A percentile compares a stretch with the other conserved stretches of the same genome.
Evolutionary conservation across 306 rosid genomes (phyloP).

Genomic region (Cajanus cajan): DNA sequence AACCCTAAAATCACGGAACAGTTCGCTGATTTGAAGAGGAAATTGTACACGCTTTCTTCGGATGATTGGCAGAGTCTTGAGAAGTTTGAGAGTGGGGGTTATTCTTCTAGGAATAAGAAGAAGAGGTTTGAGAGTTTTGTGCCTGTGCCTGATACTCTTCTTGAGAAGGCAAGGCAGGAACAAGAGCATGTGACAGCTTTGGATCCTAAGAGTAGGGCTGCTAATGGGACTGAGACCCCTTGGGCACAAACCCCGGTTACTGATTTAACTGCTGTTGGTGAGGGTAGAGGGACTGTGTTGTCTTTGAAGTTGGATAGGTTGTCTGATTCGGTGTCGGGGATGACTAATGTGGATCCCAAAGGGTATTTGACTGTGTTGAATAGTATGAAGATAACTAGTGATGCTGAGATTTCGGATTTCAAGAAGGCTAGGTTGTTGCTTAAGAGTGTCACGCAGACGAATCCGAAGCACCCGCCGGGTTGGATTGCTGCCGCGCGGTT

Average conservation of each 20-base stretch:
- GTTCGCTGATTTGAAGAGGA: conserved; percentile 78
- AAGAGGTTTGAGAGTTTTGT: conserved; percentile 88
- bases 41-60: conserved; percentile 57
- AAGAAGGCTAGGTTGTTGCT: conserved; percentile 81
- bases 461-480: conserved; percentile 88
- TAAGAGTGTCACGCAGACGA: conserved; percentile 84
- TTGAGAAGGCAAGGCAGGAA: conserved; percentile 91
- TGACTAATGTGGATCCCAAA: conserved; percentile 79
- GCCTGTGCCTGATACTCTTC: conserved; percentile 82
- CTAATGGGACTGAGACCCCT: conserved; percentile 75
- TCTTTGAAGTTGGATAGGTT: conserved; percentile 79
- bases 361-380: conserved; percentile 78
- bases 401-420: conserved; percentile 84
- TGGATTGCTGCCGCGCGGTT: conserved; percentile 93
- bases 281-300: conserved; percentile 86
- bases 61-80: conserved; percentile 84
- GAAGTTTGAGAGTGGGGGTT: conserved; percentile 68
- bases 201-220: conserved; percentile 83
- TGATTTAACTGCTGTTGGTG: conserved; percentile 89
- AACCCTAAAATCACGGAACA: conserved; percentile 87
- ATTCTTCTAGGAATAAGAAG: conserved; percentile 77
- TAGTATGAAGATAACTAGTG: conserved; percentile 89
- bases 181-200: conserved; percentile 83
- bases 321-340: conserved; percentile 75
- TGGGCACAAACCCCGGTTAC: conserved; percentile 90